Conservation (phyloP, 805 yeast genomes). For the Cyberlindnera maritima region DNA sequence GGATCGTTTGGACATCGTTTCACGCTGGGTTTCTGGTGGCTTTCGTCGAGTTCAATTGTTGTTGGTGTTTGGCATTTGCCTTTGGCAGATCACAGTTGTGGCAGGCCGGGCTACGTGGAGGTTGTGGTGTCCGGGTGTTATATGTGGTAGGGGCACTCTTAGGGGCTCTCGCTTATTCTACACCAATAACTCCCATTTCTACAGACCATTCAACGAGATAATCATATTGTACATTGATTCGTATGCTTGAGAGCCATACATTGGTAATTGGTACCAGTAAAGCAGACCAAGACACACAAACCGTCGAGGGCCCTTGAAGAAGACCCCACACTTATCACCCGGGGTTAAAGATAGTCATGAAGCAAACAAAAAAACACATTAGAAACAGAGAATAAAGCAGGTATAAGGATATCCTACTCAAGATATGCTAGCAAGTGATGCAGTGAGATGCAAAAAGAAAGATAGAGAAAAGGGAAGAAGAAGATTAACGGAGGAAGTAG, state of each 20-base stretch:
- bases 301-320: background rate
- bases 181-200: too few relatives aligned
- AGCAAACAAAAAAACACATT: background rate
- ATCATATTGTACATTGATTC: too few relatives aligned
- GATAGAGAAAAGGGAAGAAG: too few relatives aligned
- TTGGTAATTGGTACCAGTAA: too few relatives aligned
- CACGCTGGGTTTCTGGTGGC: background rate
- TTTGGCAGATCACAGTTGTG: background rate
- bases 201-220: too few relatives aligned
- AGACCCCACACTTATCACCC: background rate
- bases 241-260: too few relatives aligned
- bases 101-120: background rate
- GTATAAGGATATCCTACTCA: background rate
- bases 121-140: background rate
- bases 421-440: too few relatives aligned
- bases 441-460: too few relatives aligned
- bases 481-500: conserved; percentile 62
- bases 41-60: background rate
- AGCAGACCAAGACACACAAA: background rate
- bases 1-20: conserved; percentile 16
- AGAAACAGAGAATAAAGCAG: background rate
- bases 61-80: background rate
- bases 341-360: background rate
- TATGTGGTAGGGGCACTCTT: background rate
- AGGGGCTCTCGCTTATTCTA: too few relatives aligned